Conservation (phyloP, 2,329 filamentous ascomycete species). For the Hypoxylon sp. region DNA sequence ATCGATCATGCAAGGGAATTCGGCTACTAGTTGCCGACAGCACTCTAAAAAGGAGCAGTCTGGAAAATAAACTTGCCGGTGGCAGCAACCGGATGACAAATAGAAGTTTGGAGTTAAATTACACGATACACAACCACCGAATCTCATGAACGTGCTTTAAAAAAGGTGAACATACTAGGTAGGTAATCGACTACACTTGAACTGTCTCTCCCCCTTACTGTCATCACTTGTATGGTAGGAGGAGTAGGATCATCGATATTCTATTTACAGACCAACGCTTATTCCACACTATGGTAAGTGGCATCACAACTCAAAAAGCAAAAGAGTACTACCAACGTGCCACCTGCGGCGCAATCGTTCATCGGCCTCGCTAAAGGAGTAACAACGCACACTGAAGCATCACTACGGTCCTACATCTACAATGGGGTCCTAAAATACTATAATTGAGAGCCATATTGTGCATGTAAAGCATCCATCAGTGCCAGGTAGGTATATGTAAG, state of each 20-base stretch:
- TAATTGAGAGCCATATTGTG: neutral
- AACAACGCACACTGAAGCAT: neutral
- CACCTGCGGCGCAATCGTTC: conserved; percentile 14
- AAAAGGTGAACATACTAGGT: neutral
- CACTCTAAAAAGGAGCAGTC: neutral
- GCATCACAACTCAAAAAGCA: conserved; percentile 11
- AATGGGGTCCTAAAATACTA: neutral
- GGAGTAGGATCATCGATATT: neutral
- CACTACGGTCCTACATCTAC: neutral
- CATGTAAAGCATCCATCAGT: neutral
- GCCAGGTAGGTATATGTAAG: neutral
- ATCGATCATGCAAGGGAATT: conserved; percentile 22
- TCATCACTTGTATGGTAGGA: neutral
- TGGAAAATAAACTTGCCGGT: neutral
- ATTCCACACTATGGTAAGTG: conserved; percentile 11
- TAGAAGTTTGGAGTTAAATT: neutral
- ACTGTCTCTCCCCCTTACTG: neutral
- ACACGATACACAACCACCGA: neutral
- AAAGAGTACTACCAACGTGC: neutral
- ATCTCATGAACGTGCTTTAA: neutral
- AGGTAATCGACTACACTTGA: neutral
- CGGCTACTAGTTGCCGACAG: conserved; percentile 8
- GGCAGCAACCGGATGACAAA: neutral
- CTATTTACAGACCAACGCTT: conserved; percentile 20
- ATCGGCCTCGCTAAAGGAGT: neutral